Conservation (phyloP, 1,284 basidiomycete species). For the Ganoderma boninense region DNA sequence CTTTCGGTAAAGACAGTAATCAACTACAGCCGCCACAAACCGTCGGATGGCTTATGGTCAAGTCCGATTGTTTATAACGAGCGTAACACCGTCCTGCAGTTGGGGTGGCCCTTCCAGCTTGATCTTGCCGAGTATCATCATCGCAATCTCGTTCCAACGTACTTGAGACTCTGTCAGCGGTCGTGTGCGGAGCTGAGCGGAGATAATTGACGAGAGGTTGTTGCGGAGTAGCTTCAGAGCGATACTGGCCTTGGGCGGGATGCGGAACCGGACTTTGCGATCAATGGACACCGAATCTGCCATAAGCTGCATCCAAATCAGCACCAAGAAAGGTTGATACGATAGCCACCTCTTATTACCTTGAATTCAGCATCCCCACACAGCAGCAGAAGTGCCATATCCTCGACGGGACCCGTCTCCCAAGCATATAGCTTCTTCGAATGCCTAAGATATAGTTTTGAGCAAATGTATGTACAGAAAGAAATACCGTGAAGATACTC, state of each 20-base stretch:
- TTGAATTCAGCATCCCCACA: constrained; percentile 95
- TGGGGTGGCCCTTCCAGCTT: constrained; percentile 45
- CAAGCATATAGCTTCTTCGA: constrained; percentile 96
- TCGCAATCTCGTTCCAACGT: constrained; percentile 77
- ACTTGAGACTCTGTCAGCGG: constrained; percentile 65
- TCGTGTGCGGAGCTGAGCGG: constrained; percentile 71
- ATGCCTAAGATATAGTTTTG: constrained; percentile 63
- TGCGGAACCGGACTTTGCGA: constrained; percentile 82
- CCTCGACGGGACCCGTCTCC: constrained; percentile 93
- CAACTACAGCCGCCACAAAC: constrained; percentile 68
- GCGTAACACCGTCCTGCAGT: constrained; percentile 38
- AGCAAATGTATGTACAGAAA: background rate
- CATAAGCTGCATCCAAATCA: constrained; percentile 58
- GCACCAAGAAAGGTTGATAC: background rate
- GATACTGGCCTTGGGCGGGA: constrained; percentile 77
- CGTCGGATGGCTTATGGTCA: background rate
- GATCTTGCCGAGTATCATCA: constrained; percentile 64
- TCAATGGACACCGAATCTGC: constrained; percentile 84
- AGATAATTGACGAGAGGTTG: constrained; percentile 71
- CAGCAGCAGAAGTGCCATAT: constrained; percentile 83
- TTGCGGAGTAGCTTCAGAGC: constrained; percentile 85
- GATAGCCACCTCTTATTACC: constrained; percentile 51
- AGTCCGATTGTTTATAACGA: constrained; percentile 37
- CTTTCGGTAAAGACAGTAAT: constrained; percentile 81
- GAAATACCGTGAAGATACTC: constrained; percentile 37